Percentiles rank a stretch among this genome's conserved stretches.
These are phyloP conservation scores for Naegleria fowleri DNA, from an alignment of 208 protist species.

Conservation along the genomic window DNA sequence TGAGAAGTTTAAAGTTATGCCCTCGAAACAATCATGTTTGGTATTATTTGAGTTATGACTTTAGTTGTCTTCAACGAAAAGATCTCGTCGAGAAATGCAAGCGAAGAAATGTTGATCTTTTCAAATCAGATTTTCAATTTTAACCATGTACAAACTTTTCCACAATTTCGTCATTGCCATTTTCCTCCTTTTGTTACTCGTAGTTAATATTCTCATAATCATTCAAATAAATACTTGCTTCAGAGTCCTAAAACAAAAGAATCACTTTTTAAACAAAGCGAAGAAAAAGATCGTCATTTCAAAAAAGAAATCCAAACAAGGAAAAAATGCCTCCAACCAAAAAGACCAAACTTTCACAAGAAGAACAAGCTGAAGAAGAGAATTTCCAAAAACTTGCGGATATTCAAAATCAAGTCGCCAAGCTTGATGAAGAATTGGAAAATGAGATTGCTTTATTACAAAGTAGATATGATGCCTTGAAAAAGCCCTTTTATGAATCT, in stretches of 20 bases:
- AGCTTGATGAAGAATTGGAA: background rate
- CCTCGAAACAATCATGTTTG: background rate
- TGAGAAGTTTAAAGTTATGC: background rate
- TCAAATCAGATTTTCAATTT: constrained; percentile 11
- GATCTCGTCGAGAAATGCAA: constrained; percentile 7
- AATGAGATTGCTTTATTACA: background rate
- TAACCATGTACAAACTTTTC: background rate
- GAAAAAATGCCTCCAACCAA: background rate
- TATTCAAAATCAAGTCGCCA: background rate
- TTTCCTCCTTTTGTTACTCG: too few relatives aligned
- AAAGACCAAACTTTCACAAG: background rate
- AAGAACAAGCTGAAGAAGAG: background rate
- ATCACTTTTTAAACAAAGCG: too few relatives aligned
- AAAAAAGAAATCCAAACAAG: background rate
- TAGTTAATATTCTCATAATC: too few relatives aligned
- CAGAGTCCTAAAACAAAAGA: too few relatives aligned
- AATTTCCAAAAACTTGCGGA: background rate
- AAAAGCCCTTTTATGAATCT: background rate
- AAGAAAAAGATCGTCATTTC: too few relatives aligned
- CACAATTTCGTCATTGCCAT: too few relatives aligned
- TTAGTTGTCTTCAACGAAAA: background rate
- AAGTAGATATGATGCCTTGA: background rate
- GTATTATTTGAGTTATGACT: background rate
- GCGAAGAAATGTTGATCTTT: background rate
- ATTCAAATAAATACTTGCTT: too few relatives aligned